Evolutionary conservation across 768 basidiomycete genomes (phyloP), one percentile per base, ranked within the genome.

Genomic region (Ephemerocybe angulata): DNA sequence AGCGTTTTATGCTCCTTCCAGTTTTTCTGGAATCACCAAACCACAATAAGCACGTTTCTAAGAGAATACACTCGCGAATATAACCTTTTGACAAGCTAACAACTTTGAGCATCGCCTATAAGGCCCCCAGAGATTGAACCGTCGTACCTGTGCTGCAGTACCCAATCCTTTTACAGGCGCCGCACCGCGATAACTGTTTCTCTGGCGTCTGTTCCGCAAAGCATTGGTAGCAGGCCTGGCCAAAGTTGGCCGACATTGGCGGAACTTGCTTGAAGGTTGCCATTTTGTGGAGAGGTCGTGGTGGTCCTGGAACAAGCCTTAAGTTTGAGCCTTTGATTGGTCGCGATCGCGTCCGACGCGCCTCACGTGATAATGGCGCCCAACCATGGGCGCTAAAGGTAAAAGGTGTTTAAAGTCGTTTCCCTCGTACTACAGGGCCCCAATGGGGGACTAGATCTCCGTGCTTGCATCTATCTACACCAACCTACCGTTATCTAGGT

Each of bases 21-120:
- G 52, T 71, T 62, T 4, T 48, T 62, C 70, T 70, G 22, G n/a
- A 21, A 27, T 7, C 29, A 21, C 12, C n/a, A 21, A 43, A 7
- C 12, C n/a, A 21, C 40, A 7, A 52, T 25, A 4, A 40, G 31
- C 43, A 25, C n/a, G 4, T 19, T 33, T 22, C 31, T 13, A 55
- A 52, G 50, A 24, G 10, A 22, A 33, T 53, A 15, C 19, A 3
- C 13, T 21, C 13, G 21, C 6, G 25, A 28, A 24, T 22, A 25
- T 22, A 21, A 69, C 70, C 58, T 70, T 69, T 62, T 71, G 70
- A 48, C 70, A 71, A 6, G 44, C 71, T 72, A 40, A 35, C 15
- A 31, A 27, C 7, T 28, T 25, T 28, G 4, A 54, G 13, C 12
- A 51, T 19, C 11, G 22, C 31, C n/a, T n/a, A 50, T 10, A 15